These are phyloP conservation scores for Hagleromyces aurorensis DNA, from an alignment of 805 yeast genomes.

Conservation along the genomic window DNA sequence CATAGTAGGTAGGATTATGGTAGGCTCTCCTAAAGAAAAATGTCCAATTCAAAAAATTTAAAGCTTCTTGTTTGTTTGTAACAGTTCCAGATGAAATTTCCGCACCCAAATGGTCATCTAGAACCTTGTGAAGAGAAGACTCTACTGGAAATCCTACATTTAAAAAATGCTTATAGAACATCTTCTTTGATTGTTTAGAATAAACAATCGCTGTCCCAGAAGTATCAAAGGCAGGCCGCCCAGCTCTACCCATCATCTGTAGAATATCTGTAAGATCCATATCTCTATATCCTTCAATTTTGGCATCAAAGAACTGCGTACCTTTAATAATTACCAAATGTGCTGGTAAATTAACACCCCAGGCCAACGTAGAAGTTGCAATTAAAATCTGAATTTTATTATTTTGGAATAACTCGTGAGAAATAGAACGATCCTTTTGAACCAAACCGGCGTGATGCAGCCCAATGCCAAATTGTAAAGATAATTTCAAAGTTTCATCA, in stretches of 20 bases:
- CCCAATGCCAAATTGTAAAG: conserved; percentile 79
- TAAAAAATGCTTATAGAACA: conserved; percentile 78
- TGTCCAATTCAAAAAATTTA: conserved; percentile 93
- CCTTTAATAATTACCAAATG: conserved; percentile 97
- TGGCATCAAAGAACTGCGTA: conserved; percentile 90
- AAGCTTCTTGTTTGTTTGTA: conserved; percentile 84
- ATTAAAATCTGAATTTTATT: conserved; percentile 86
- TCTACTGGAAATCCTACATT: conserved; percentile 97
- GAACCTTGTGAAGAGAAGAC: conserved; percentile 64
- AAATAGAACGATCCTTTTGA: conserved; percentile 77
- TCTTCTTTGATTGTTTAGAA: conserved; percentile 72
- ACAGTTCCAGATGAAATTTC: conserved; percentile 93
- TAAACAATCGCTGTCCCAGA: conserved; percentile 90
- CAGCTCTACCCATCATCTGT: conserved; percentile 98
- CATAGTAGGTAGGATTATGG: conserved; percentile 88
- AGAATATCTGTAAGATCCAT: conserved; percentile 92
- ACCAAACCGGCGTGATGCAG: conserved; percentile 96
- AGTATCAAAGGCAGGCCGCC: conserved; percentile 93
- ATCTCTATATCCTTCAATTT: conserved; percentile 89
- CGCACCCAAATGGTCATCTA: conserved; percentile 92
- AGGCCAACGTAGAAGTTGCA: conserved; percentile 95
- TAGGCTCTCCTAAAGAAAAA: conserved; percentile 90
- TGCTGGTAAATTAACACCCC: conserved; percentile 99
- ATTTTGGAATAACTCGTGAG: conserved; percentile 74
- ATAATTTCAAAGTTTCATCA: conserved; percentile 71